Percentiles rank a stretch among this genome's conserved stretches.
phyloP scores from a whole-genome alignment of 495 filamentous ascomycete species.

The Letharia lupina region DNA sequence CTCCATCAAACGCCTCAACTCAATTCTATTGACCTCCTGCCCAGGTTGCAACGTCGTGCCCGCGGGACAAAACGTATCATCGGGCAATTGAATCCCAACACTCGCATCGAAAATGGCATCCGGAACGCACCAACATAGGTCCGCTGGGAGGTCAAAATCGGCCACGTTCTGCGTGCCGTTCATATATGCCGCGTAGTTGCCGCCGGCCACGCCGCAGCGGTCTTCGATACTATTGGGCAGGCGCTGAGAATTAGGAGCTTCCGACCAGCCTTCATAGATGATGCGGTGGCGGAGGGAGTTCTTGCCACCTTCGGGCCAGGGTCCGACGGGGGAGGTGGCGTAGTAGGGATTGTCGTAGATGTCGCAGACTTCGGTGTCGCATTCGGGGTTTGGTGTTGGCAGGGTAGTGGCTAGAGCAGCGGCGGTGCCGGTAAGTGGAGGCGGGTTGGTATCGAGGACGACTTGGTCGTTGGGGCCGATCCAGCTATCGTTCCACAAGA shows the following conservation, averaged over 20 bases:
- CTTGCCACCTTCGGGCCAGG: slow-evolving; percentile 7
- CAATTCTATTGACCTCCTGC: not conserved
- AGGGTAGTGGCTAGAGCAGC: not conserved
- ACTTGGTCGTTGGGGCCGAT: slow-evolving; percentile 9
- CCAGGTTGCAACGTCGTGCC: not conserved
- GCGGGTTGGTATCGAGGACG: slow-evolving; percentile 15
- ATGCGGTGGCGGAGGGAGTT: slow-evolving; percentile 10
- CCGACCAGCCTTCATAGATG: slow-evolving; percentile 1
- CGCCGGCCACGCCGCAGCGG: not conserved
- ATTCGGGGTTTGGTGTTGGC: slow-evolving; percentile 5
- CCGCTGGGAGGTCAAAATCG: slow-evolving; percentile 8
- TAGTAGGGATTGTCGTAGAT: slow-evolving; percentile 18
- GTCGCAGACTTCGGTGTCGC: slow-evolving; percentile 10
- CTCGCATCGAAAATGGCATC: slow-evolving; percentile 14
- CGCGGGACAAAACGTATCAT: slow-evolving; percentile 2
- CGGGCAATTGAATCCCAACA: slow-evolving; percentile 10
- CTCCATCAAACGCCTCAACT: not conserved
- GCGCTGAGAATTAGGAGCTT: not conserved
- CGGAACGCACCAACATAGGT: slow-evolving; percentile 10
- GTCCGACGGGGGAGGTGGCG: not conserved
- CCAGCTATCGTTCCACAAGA: slow-evolving; percentile 9
- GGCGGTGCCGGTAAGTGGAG: not conserved
- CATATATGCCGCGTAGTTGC: slow-evolving; percentile 6
- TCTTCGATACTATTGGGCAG: slow-evolving; percentile 7
- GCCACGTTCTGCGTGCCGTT: slow-evolving; percentile 6